These are phyloP conservation scores for Saccharum hybrid DNA, from an alignment of 202 grass and related monocot species.

Conservation along the genomic window DNA sequence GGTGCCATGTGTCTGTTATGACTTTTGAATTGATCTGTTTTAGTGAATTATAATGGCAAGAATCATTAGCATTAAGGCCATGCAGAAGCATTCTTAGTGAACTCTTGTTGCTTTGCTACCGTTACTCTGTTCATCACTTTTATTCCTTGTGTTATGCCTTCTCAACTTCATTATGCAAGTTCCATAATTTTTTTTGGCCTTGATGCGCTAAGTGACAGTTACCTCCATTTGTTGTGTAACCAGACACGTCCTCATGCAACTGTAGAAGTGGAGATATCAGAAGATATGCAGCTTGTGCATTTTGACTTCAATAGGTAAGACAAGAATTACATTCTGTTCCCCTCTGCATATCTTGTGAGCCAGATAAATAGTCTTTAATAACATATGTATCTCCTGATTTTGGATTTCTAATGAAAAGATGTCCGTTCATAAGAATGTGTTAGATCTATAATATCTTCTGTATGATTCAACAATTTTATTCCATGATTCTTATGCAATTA, in stretches of 20 bases:
- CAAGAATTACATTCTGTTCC: conserved; percentile 19
- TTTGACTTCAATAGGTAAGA: conserved; percentile 98
- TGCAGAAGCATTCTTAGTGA: not conserved
- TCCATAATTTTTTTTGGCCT: conserved; percentile 6
- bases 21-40: conserved; percentile 4
- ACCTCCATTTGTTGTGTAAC: conserved; percentile 41
- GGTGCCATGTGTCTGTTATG: not conserved
- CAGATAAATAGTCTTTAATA: conserved; percentile 23
- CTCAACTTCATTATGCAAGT: not conserved
- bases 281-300: conserved; percentile 99
- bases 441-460: conserved; percentile 12
- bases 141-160: not conserved
- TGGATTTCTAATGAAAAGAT: not conserved
- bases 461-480: not conserved
- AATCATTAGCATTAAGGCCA: not conserved
- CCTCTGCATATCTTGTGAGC: not conserved
- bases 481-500: conserved; percentile 21
- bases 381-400: not conserved
- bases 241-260: conserved; percentile 99
- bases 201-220: conserved; percentile 4
- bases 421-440: not conserved
- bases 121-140: conserved; percentile 1
- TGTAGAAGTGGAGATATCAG: conserved; percentile 98
- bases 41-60: conserved; percentile 11
- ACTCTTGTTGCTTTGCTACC: not conserved